Base-by-base conservation (phyloP, 164 flowering plant species). In the Euptelea pleiosperma region DNA sequence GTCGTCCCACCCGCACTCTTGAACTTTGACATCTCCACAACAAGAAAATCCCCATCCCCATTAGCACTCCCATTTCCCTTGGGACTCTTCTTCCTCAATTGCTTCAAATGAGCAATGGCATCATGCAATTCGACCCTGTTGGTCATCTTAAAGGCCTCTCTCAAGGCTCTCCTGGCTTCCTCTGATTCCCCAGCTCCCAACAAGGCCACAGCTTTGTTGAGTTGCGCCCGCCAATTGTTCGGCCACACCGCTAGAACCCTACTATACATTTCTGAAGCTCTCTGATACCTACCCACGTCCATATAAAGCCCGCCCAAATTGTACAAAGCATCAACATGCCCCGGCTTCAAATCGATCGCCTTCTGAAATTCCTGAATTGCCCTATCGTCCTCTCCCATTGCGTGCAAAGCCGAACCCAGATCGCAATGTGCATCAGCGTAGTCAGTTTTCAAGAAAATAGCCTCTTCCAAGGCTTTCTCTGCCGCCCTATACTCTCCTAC, bases 381-480 rank as follows among this genome's bases (percentile, higher is more conserved):
- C 76, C 75, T 81, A 65, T 93, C 99, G 63, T 91, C 87, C 59
- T 93, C 97, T 19, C 86, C 82, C 80, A 85, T 64, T 3, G 99
- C 86, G 62, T 89, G 97, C 66, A 94, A 78, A n/a, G 97, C 91
- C 3, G 99, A 94, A 15, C 91, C 99, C 67, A 94, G 65, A 72
- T 94, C 99, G 63, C 99, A 94, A 70, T 94, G 99, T 1, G 99
- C 99, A 77, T 93, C 99, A 0, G 93, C 97, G 65, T 86, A 93
- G 62, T 93, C 99, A 4, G 80, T 71, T 75, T 85, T 86, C 84
- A 94, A 68, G 56, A 83, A 91, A 37, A 91, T 84, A n/a, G 96
- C 95, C 77, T 94, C 99, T 63, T 86, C 99, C 57, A 91, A 74
- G 6, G 99, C 97, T 67, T 91, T 93, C 69, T 86, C 91, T 14